A percentile compares a stretch with the other conserved stretches of the same genome.
Conservation (phyloP, 371 early-diverging fungal genomes). For the Sporodiniella umbellata region DNA sequence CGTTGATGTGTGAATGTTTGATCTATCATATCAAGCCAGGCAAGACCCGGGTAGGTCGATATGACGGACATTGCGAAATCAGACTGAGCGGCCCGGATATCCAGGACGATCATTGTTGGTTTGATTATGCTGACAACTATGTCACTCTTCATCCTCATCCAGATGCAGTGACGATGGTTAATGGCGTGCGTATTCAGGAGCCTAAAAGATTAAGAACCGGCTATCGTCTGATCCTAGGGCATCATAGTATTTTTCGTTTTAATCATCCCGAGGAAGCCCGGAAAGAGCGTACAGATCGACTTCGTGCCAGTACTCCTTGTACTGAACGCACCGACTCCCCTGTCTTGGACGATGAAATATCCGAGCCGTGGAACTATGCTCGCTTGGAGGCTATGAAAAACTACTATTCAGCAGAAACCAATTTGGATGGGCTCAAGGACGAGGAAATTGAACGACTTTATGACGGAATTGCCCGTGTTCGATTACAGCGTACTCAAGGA, state of each 20-base stretch:
- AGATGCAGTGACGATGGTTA: constrained; percentile 68
- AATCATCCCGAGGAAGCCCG: constrained; percentile 86
- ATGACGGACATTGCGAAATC: constrained; percentile 61
- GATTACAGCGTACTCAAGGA: constrained; percentile 51
- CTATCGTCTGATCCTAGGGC: constrained; percentile 79
- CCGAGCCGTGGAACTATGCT: constrained; percentile 68
- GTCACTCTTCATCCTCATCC: constrained; percentile 53
- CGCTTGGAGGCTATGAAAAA: too few species aligned
- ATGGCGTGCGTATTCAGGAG: constrained; percentile 63
- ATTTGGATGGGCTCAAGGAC: constrained; percentile 47
- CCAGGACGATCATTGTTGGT: constrained; percentile 69
- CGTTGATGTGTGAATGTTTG: constrained; percentile 86
- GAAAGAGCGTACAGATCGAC: constrained; percentile 57
- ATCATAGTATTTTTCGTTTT: constrained; percentile 80
- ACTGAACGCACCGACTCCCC: constrained; percentile 2
- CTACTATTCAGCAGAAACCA: constrained; percentile 40
- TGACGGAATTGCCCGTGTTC: constrained; percentile 55
- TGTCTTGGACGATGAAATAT: constrained; percentile 58
- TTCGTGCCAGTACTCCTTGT: constrained; percentile 18
- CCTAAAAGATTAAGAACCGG: constrained; percentile 67
- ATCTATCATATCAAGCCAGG: constrained; percentile 85
- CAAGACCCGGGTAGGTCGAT: constrained; percentile 66
- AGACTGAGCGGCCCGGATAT: constrained; percentile 70
- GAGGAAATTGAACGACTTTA: constrained; percentile 60
- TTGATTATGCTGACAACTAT: constrained; percentile 55